Evolutionary conservation across 805 yeast species (phyloP), one percentile per base, ranked within the genome.

Genomic region (Kurtzmaniella cleridarum): DNA sequence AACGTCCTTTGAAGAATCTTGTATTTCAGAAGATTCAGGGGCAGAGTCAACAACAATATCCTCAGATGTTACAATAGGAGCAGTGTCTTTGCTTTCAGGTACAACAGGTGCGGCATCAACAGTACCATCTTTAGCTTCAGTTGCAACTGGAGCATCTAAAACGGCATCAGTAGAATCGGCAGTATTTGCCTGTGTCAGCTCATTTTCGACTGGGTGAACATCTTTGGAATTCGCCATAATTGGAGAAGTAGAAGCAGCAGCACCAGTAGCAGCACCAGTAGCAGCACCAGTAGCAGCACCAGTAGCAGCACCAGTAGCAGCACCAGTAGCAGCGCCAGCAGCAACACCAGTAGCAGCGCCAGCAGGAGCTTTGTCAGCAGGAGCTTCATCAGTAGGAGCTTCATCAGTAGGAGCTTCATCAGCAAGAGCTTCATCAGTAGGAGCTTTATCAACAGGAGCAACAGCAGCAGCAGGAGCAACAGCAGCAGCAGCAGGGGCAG

Each of bases 331-430:
- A 35, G 20, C 51, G 20, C n/a, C 48, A 14, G 30, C 31, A 17
- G 30, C 41, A 35, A n/a, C 41, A 35, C 30, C 41, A 43, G 32
- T 49, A 38, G 43, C 42, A 43, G 44, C 45, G 46, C 26, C 49
- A 36, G 39, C 20, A 39, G 14, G 27, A 23, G 40, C 34, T 39
- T 28, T 47, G 42, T n/a, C 49, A 42, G 32, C 46, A 33, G 33
- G 39, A 29, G 27, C 44, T 34, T 10, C 39, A n/a, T 12, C 44
- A 27, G 29, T 27, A 13, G 13, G 31, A 12, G 34, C 27, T 13
- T n/a, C 27, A 33, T 16, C 33, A 8, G 38, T 27, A 18, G 13
- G 37, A 8, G 27, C n/a, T 17, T 16, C 40, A 18, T 24, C 38
- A 26, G 34, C 32, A 33, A n/a, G n/a, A n/a, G n/a, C n/a, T n/a